Conservation (phyloP, 2,329 filamentous ascomycete genomes). For the Penicillium sp. region DNA sequence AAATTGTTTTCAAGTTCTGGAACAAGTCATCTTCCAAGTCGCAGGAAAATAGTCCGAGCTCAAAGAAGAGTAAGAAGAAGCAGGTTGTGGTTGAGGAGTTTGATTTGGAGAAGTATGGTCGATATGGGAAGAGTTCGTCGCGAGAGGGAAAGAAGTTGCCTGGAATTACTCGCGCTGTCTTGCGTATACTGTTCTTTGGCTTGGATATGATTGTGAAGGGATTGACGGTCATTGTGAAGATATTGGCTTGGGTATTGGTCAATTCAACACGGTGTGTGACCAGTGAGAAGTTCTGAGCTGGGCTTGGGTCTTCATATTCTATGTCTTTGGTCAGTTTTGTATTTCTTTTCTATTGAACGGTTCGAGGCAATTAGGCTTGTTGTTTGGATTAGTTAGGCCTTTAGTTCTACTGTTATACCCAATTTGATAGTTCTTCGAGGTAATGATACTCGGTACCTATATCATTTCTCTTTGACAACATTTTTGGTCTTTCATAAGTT, state of each 20-base stretch:
- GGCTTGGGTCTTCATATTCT: slow-evolving; percentile 1
- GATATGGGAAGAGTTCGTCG: slow-evolving; percentile 34
- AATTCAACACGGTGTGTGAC: slow-evolving; percentile 38
- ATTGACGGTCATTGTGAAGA: slow-evolving; percentile 38
- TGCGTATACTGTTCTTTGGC: slow-evolving; percentile 39
- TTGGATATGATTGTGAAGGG: slow-evolving; percentile 37
- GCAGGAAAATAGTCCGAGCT: not conserved
- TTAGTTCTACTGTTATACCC: slow-evolving; percentile 13
- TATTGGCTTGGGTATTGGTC: slow-evolving; percentile 43
- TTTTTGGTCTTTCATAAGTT: no score
- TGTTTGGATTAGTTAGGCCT: not conserved
- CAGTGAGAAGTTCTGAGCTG: slow-evolving; percentile 40
- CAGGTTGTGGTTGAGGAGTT: slow-evolving; percentile 42
- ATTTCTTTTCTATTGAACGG: not conserved
- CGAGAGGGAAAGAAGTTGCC: slow-evolving; percentile 42
- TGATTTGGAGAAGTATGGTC: slow-evolving; percentile 45
- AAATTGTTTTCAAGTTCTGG: slow-evolving; percentile 19
- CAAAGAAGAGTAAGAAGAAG: slow-evolving; percentile 26
- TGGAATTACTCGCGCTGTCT: slow-evolving; percentile 29
- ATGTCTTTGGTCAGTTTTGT: not conserved
- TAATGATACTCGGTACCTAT: not conserved
- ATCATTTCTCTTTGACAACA: no score
- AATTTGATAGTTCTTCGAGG: slow-evolving; percentile 3
- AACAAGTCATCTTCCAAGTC: not conserved
- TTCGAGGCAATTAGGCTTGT: not conserved